Evolutionary conservation across 2,329 filamentous ascomycete genomes (phyloP), one percentile per base, ranked within the genome.

Genomic region (Mycosphaerelloides madeirae): DNA sequence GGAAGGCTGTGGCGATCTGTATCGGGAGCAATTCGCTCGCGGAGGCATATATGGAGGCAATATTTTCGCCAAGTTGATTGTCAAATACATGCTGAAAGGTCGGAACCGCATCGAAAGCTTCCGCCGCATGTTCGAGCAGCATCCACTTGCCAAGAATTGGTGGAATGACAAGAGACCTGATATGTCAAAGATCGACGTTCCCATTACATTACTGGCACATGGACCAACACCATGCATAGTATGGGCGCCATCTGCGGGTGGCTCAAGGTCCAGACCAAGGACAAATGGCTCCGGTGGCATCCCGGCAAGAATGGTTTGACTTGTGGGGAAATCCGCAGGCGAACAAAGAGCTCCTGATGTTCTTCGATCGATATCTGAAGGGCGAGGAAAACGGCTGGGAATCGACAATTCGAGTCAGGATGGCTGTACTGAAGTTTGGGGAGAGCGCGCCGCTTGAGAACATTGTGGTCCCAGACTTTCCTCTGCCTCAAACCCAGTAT

Each of bases 351-450:
- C 60, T 75, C 1, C 47, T 59, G 6, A 43, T 49, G 1, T 77
- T 72, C 57, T 76, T 76, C 42, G 72, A 76, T 41, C 56, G 53
- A 2, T 77, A 69, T 44, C 59, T 75, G 13, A 71, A 68, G 25
- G 67, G 60, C 0, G 57, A 61, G 1, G 46, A 69, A 1, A 77
- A 76, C 41, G 68, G 56, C 13, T 76, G 70, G 69, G 70, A 73
- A 44, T 61, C 65, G 33, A 76, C 72, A 0, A 70, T 73, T 1
- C 61, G 60, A 22, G 68, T 76, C 1, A 65, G 72, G 4, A 69
- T 64, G 60, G 57, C 65, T 0, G 44, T 50, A 3, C 55, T 75
- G 20, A 59, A 60, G 36, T 70, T 67, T 34, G 65, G 65, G 6
- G 58, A 62, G 47, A 55, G 38, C 38, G 49, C 59, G n/a, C 46